Base-by-base conservation (phyloP, 768 basidiomycete genomes). In the Daedaleopsis nitida region DNA sequence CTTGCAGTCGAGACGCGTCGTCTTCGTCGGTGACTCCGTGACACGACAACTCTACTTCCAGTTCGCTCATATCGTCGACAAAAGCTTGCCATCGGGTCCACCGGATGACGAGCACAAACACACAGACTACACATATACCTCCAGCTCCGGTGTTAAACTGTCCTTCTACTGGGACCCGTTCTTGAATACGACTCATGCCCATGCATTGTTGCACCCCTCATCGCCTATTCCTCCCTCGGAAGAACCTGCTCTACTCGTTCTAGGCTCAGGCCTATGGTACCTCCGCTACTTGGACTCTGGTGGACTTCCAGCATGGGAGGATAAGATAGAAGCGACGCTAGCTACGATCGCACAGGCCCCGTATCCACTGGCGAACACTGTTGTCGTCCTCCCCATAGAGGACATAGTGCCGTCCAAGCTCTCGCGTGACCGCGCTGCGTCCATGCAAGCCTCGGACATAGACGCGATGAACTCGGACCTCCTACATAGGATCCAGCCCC, bases 391-490 rank as follows among this genome's bases (percentile, higher is more conserved):
- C 19, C 94, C 94, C 5, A 83, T 96, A 21, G 85, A 90, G 66
- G 82, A 87, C 47, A 78, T 92, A 13, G 77, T 90, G n/a, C 65
- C 81, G 39, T 81, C 83, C 13, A 89, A 89, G 69, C 75, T 97
- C 27, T 82, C 85, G 0, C 72, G 76, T 3, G 85, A 86, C 32
- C 83, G 92, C 56, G 83, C 85, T 7, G 68, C 77, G 27, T 88
- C 86, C 11, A 90, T 97, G 79, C 83, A 83, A 58, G 79, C 85
- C 24, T 82, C 88, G 14, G 92, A 95, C 68, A 88, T 96, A 57
- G 89, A 93, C 67, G 91, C 89, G 43, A 95, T 97, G 93, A 96
- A 97, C 73, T 87, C 89, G 3, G 89, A 92, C 71, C 80, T 95
- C 53, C 80, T 78, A 61, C 89, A 92, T 69, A 85, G 90, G 55